These are phyloP conservation scores for Sodiomyces alkalinus DNA, from an alignment of 2,329 filamentous ascomycete species.

Conservation along the genomic window DNA sequence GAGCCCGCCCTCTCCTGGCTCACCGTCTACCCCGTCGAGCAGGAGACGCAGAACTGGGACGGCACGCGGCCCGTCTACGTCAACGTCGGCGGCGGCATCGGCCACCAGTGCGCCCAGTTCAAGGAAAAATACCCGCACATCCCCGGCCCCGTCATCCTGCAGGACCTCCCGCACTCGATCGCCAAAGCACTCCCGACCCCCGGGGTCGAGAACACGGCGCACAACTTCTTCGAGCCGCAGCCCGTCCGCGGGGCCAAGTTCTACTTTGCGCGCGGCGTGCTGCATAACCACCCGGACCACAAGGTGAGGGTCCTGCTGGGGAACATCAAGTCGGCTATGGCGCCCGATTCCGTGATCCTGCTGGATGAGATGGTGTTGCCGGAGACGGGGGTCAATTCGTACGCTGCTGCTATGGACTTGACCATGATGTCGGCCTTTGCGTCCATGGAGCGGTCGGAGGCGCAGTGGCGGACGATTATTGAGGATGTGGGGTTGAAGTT, in stretches of 20 bases:
- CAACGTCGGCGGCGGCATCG: slow-evolving; percentile 13
- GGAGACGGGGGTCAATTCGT: slow-evolving; percentile 3
- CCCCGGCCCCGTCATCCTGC: slow-evolving; percentile 10
- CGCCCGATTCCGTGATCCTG: slow-evolving; percentile 6
- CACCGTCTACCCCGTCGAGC: slow-evolving; percentile 9
- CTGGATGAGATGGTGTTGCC: slow-evolving; percentile 9
- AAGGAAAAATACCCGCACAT: slow-evolving; percentile 8
- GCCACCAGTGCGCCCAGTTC: slow-evolving; percentile 12
- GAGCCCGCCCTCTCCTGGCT: slow-evolving; percentile 9
- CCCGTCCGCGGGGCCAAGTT: slow-evolving; percentile 4
- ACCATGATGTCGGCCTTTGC: slow-evolving; percentile 9
- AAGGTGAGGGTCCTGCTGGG: slow-evolving; percentile 7
- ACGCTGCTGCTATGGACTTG: slow-evolving; percentile 6
- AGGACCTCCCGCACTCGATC: slow-evolving; percentile 11
- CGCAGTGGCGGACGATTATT: slow-evolving; percentile 5
- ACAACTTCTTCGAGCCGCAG: slow-evolving; percentile 11
- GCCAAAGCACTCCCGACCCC: slow-evolving; percentile 10
- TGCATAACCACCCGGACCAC: slow-evolving; percentile 8
- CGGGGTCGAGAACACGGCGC: no score
- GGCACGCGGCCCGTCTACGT: no score
- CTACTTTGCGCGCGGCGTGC: slow-evolving; percentile 8
- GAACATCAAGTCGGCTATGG: slow-evolving; percentile 7
- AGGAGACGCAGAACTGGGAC: no score
- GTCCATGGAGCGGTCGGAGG: slow-evolving; percentile 8
- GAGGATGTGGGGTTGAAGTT: slow-evolving; percentile 3